Base-by-base conservation (phyloP, 2,329 filamentous ascomycete species). In the Botrytis galanthina region DNA sequence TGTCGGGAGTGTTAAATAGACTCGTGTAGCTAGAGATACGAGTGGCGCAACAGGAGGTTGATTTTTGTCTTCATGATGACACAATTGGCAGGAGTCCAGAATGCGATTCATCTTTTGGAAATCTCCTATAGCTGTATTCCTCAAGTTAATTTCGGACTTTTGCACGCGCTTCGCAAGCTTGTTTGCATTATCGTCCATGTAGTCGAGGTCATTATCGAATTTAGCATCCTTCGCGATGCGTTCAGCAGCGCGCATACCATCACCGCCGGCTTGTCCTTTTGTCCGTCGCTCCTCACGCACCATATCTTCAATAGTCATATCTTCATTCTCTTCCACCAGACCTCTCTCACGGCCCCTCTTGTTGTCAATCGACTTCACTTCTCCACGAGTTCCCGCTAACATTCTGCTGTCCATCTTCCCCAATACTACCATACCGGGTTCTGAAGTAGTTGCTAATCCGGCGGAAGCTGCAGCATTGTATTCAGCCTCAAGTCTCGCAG, bases 301-400 rank as follows among this genome's bases (percentile, higher is more conserved):
- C 96, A 99, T 99, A 82, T 99, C 96, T 71, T 97, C 94, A 74
- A 99, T 92, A 44, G 86, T 91, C 94, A 99, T 98, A 78, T 98
- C 94, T 71, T 97, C 93, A 80, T 98, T 98, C 76, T 96, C 94
- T 78, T 93, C 90, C 9, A 99, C 92, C 12, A 90, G 87, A 1
- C 95, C 96, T 71, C 95, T 90, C 82, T 97, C 95, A 9, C 89
- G 88, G 4, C 95, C 95, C 66, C 95, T 90, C 80, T 92, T 96
- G 74, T 90, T 97, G 39, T 91, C 89, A 12, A 98, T 86, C 0
- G 89, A 84, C 78, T 91, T 95, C 73, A 95, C 92, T 83, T 98
- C 96, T 32, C 83, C 86, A 8, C 90, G 86, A 0, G 84, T 83
- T 12, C 93, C 94, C 29, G 94, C 93, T 4, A 99, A 86, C 87